These are phyloP conservation scores for Chlorophyllum brunneum DNA, from an alignment of 768 basidiomycete species.

Conservation along the genomic window DNA sequence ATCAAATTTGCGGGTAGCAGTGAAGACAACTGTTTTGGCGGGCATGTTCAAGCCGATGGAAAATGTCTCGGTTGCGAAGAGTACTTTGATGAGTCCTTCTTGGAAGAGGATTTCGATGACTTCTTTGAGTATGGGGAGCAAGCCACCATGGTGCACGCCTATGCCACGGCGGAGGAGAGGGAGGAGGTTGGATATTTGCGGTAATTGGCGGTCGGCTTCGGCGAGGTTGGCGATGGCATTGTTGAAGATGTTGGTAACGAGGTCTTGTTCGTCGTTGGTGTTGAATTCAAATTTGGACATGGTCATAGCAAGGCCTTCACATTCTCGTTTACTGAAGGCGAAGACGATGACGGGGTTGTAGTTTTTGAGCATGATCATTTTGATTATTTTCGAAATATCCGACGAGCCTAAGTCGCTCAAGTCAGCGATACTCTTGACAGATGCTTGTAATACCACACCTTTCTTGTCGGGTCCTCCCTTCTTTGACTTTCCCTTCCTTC, in stretches of 20 bases:
- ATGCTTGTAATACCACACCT: slow-evolving; percentile 45
- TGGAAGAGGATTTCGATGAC: slow-evolving; percentile 99
- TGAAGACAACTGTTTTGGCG: slow-evolving; percentile 99
- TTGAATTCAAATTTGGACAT: slow-evolving; percentile 98
- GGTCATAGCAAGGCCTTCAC: slow-evolving; percentile 86
- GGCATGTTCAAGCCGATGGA: slow-evolving; percentile 99
- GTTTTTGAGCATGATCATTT: slow-evolving; percentile 97
- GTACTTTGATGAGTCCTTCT: slow-evolving; percentile 94
- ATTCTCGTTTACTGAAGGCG: slow-evolving; percentile 97
- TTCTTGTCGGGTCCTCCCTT: slow-evolving; percentile 89
- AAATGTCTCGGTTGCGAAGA: slow-evolving; percentile 98
- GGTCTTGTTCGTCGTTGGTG: slow-evolving; percentile 84
- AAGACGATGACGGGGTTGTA: slow-evolving; percentile 99
- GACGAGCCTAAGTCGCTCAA: slow-evolving; percentile 56
- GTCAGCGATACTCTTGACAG: neutral
- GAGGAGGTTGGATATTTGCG: slow-evolving; percentile 89
- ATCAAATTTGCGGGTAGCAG: slow-evolving; percentile 92
- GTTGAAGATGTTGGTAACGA: slow-evolving; percentile 84
- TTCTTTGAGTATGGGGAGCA: slow-evolving; percentile 96
- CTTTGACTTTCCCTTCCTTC: slow-evolving; percentile 86
- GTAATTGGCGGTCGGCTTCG: slow-evolving; percentile 81
- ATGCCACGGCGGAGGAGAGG: slow-evolving; percentile 93
- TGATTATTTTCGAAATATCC: slow-evolving; percentile 96
- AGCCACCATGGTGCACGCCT: slow-evolving; percentile 97
- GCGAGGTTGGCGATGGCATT: slow-evolving; percentile 91